Base-by-base conservation (phyloP, 371 early-diverging fungal genomes). In the Apophysomyces trapeziformis region DNA sequence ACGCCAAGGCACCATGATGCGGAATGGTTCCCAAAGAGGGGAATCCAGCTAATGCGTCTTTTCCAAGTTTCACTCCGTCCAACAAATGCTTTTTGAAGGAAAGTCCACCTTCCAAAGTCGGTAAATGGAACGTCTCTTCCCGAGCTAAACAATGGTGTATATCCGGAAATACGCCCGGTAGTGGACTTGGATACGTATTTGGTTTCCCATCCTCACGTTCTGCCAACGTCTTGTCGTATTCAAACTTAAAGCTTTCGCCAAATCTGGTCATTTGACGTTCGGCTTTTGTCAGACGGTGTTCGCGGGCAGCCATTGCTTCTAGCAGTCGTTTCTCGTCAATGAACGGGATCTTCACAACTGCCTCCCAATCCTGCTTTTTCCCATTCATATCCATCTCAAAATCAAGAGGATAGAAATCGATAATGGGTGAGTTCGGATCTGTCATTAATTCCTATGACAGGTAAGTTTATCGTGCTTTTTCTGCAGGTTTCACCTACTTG, bases 301-400 rank as follows among this genome's bases (percentile, higher is more conserved):
- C 92, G 36, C 82, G 70, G n/a, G 86, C 75, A 60, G 80, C 73
- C 90, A 99, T 90, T 0, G 97, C 98, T 7, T 82, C 73, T 61
- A 95, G 73, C 38, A 99, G 80, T 60, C 96, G 85, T 26, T 87
- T 79, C 69, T 94, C 90, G 61, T 99, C 97, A 62, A 98, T 96
- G 69, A 98, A 99, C 6, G 97, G 95, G 60, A 99, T 91, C 65
- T 92, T 85, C 14, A 95, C 96, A 36, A 99, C 92, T 7, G 96
- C 98, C 78, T 99, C 98, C 99, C 99, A 99, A 4, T 93, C 88
- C 76, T 93, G 91, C 75, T 96, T 94, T 80, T 99, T 99, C 61
- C 99, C 99, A 77, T 99, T 99, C 90, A 96, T 84, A 73, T 99
- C 99, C 50, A 93, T 81, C 1, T 90, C 87, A 75, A 99, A 96